phyloP scores from a whole-genome alignment of 495 filamentous ascomycete genomes.

The Physcia stellaris region DNA sequence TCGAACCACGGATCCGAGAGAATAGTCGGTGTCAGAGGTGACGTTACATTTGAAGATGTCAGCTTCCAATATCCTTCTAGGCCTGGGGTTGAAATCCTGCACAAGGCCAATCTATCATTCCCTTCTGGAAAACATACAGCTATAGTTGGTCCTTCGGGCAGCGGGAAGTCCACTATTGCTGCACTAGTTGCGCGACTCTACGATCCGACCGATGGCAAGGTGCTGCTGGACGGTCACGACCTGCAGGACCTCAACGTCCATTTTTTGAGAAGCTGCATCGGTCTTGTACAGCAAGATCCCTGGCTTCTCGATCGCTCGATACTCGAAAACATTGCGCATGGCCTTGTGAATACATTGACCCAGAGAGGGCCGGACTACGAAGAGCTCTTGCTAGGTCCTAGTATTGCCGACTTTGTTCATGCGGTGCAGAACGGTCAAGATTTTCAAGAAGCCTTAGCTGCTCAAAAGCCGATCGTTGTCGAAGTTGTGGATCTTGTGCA shows the following conservation, averaged over 20 bases:
- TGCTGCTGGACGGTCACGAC: slow-evolving; percentile 34
- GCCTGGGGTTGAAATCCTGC: slow-evolving; percentile 26
- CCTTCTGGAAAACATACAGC: slow-evolving; percentile 29
- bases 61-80: slow-evolving; percentile 47
- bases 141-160: slow-evolving; percentile 42
- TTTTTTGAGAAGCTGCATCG: slow-evolving; percentile 34
- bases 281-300: slow-evolving; percentile 54
- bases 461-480: slow-evolving; percentile 19
- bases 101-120: slow-evolving; percentile 29
- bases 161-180: slow-evolving; percentile 43
- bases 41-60: slow-evolving; percentile 45
- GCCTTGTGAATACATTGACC: slow-evolving; percentile 27
- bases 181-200: slow-evolving; percentile 1
- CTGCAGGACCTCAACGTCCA: slow-evolving; percentile 35
- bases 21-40: slow-evolving; percentile 18
- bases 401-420: slow-evolving; percentile 13
- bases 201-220: slow-evolving; percentile 8
- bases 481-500: slow-evolving; percentile 16
- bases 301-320: slow-evolving; percentile 50
- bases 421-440: slow-evolving; percentile 16
- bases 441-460: slow-evolving; percentile 2
- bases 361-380: slow-evolving; percentile 8
- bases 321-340: slow-evolving; percentile 54
- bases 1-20: slow-evolving; percentile 20
- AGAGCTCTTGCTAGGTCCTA: slow-evolving; percentile 7